Base-by-base conservation (phyloP, 768 basidiomycete genomes). In the Tephrocybe rancida region DNA sequence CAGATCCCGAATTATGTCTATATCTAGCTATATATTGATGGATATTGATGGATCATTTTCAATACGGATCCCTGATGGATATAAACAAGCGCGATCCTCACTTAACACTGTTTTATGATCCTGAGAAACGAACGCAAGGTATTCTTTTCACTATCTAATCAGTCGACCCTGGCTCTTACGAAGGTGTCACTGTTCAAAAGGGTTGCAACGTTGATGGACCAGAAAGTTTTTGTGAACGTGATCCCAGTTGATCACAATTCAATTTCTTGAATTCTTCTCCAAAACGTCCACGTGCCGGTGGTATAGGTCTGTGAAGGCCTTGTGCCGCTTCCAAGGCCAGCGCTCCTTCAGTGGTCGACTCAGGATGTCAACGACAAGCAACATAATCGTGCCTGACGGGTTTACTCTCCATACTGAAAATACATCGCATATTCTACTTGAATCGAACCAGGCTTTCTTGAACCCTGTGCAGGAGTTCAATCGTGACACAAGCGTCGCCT, bases 391-490 rank as follows among this genome's bases (percentile, higher is more conserved):
- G 34, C 92, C 92, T 1, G 83, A 86, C 54, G 92, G 90, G 19
- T 90, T 84, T 69, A 82, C 80, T 10, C 74, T 94, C 54, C 88
- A 93, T 71, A 86, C 85, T 8, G 91, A 94, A 72, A 92, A 91
- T 68, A 85, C 81, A 2, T 83, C 90, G 0, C 84, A 83, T 64
- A 90, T 98, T 64, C 79, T 97, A 50, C 76, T 95, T 21, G 84
- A 87, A 5, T 77, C 81, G 7, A 90, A 92, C 57, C 88, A 90
- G 52, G 92, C 95, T 2, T 99, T 99, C 70, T 73, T 98, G 55
- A 99, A 99, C 66, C 96, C 97, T 5, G 88, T 98, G 11, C 97
- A 99, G 67, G 93, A 99, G 70, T 99, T 97, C 78, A 99, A 99
- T 72, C 81, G 97, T 34, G 97, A 99, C 71, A 69, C 92, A 42